Evolutionary conservation across 2,329 filamentous ascomycete genomes (phyloP), one percentile per base, ranked within the genome.

Genomic region (Dothistroma pini): DNA sequence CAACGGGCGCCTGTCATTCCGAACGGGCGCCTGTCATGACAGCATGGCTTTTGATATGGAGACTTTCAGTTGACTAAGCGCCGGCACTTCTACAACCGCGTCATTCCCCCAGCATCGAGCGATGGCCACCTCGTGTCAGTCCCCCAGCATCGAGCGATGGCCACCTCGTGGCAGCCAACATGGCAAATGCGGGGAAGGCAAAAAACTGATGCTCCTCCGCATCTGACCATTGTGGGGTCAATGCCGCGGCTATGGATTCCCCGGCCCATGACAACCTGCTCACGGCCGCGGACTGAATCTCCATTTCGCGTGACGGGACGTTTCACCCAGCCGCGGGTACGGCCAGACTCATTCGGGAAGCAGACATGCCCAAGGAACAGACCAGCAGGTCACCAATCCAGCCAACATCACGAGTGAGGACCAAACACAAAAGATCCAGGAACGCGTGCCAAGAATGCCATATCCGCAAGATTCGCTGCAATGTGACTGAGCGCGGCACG

Each of bases 401-500:
- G 25, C 49, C 21, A 2, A 16, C 49, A 29, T 3, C 22, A 31
- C 19, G 25, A 11, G 22, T n/a, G 11, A 22, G 54, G 11, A 31
- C 48, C 54, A 48, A 47, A 16, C 54, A 56, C 25, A 19, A 16
- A 48, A 29, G 54, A 34, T 44, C 54, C 3, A 29, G 54, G 19
- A 25, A 44, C 3, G 54, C 54, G 5, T 56, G 54, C 16, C 54
- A 32, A 29, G 54, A 56, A 44, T 56, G 54, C 21, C 38, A 47
- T 10, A 21, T 34, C 22, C 35, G 22, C 4, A 48, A 56, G 44
- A 47, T 48, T 25, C 22, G 41, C 22, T 56, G 54, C 22, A 54
- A 58, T 25, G 56, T 54, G 8, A 38, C 21, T 14, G 56, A 58
- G 19, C 21, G n/a, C 16, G 56, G 49, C n/a, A 25, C 50, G 19